Percentiles rank a stretch among this genome's conserved stretches.
phyloP scores from a whole-genome alignment of 441 rosid genomes.

The Daphne laureola region DNA sequence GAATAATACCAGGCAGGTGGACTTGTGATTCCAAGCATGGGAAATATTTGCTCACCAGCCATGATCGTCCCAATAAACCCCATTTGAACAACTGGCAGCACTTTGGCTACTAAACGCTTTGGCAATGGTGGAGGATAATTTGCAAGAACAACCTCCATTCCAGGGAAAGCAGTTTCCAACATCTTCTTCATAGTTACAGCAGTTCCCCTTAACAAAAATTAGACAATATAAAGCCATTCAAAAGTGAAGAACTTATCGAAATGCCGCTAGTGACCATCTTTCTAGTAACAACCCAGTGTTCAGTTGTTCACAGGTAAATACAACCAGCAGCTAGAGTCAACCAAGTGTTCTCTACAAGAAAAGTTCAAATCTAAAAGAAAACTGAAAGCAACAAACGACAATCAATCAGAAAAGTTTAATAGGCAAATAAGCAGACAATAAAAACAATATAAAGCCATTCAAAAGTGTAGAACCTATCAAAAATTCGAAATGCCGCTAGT shows the following conservation, averaged over 20 bases:
- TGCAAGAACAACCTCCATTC: slow-evolving; percentile 64
- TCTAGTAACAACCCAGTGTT: neutral
- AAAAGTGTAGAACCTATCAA: neutral
- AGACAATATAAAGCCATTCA: neutral
- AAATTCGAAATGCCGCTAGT: neutral
- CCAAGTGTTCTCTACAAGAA: neutral
- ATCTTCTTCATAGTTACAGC: slow-evolving; percentile 83
- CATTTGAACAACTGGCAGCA: slow-evolving; percentile 74
- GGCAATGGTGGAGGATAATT: slow-evolving; percentile 81
- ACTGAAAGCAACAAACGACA: neutral
- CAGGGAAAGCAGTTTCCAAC: slow-evolving; percentile 77
- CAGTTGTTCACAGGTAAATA: neutral
- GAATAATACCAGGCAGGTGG: slow-evolving; percentile 87
- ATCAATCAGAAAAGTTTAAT: neutral
- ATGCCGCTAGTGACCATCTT: no score
- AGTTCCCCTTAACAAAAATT: slow-evolving; percentile 50
- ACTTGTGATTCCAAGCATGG: slow-evolving; percentile 59
- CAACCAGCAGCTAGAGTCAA: neutral
- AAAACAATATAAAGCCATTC: slow-evolving; percentile 1
- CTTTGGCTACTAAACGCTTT: slow-evolving; percentile 64
- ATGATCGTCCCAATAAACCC: slow-evolving; percentile 69
- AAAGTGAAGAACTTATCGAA: neutral
- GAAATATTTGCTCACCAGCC: slow-evolving; percentile 85
- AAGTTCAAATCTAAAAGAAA: neutral
- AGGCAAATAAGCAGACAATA: no score